Base-by-base conservation (phyloP, 176 grass and related monocot genomes). In the Avena atlantica region DNA sequence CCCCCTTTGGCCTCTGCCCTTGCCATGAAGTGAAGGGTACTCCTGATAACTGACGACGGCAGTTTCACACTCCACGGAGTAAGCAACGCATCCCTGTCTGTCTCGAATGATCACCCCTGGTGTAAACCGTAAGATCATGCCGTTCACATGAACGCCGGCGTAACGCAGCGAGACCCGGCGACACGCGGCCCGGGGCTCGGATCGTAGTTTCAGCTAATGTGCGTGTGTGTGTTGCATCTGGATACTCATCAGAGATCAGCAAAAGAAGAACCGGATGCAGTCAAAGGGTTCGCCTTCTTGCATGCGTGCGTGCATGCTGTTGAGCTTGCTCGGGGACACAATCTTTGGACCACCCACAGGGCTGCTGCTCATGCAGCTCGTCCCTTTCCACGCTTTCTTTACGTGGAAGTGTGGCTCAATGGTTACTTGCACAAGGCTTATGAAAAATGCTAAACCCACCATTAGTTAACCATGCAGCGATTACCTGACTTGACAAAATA, bases 231-330 rank as follows among this genome's bases (percentile, higher is more conserved):
- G n/a, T 23, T 87, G 16, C 15, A 6, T 78, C 59, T 82, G 71
- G 86, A 81, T 29, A 64, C n/a, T 76, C n/a, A 55, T 31, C 29
- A 53, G 48, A 67, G 40, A 50, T 25, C 47, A 13, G 49, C 66
- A 74, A 50, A 66, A 83, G 8, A 13, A 79, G 31, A 13, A 31
- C 59, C 29, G 9, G 8, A 10, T 48, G 45, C 49, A 71, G 74
- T 88, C 86, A 92, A 86, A 47, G 72, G 65, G 10, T 47, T 59
- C 50, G 83, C 36, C 83, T 68, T 83, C 48, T 83, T 86, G 87
- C 65, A 34, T 79, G 90, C 61, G 8, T 79, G 90, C 61, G 8
- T 87, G 78, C 15, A 56, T 66, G 49, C 57, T 57, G 12, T n/a
- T 76, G 83, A 70, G 12, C 56, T 76, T 58, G 45, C 80, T 45